phyloP scores from a whole-genome alignment of 2,329 filamentous ascomycete genomes.

The Ceratocystis variospora region DNA sequence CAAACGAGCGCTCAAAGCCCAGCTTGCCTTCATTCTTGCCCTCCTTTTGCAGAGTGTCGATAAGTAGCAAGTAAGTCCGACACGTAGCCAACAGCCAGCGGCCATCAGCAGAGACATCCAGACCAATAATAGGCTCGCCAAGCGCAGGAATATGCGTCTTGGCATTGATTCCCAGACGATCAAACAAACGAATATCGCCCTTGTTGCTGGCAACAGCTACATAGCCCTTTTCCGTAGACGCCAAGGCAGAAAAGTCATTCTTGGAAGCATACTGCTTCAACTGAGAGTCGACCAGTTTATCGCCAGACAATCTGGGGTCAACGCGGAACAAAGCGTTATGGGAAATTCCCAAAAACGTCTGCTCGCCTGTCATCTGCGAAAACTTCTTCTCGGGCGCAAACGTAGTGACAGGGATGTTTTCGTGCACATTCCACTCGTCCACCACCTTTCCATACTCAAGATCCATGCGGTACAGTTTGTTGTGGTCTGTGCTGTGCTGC shows the following conservation, averaged over 20 bases:
- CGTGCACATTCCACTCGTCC: conserved; percentile 96
- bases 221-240: conserved; percentile 92
- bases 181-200: conserved; percentile 92
- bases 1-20: conserved; percentile 90
- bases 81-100: conserved; percentile 93
- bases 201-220: conserved; percentile 96
- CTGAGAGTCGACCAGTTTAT: conserved; percentile 84
- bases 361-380: conserved; percentile 87
- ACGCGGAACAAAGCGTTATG: conserved; percentile 86
- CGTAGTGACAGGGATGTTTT: conserved; percentile 81
- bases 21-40: conserved; percentile 97
- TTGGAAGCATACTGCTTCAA: conserved; percentile 94
- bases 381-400: conserved; percentile 98
- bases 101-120: conserved; percentile 90
- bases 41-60: conserved; percentile 77
- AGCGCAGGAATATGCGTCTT: conserved; percentile 95
- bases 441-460: conserved; percentile 95
- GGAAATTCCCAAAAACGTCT: conserved; percentile 88
- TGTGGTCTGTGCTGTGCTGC: conserved; percentile 69
- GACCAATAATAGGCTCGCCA: conserved; percentile 83
- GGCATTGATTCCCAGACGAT: conserved; percentile 88
- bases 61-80: conserved; percentile 82
- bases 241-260: conserved; percentile 90
- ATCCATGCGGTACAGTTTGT: conserved; percentile 93
- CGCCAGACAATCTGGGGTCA: conserved; percentile 76